These are phyloP conservation scores for Diaporthe sp. DNA, from an alignment of 2,329 filamentous ascomycete genomes.

Conservation along the genomic window DNA sequence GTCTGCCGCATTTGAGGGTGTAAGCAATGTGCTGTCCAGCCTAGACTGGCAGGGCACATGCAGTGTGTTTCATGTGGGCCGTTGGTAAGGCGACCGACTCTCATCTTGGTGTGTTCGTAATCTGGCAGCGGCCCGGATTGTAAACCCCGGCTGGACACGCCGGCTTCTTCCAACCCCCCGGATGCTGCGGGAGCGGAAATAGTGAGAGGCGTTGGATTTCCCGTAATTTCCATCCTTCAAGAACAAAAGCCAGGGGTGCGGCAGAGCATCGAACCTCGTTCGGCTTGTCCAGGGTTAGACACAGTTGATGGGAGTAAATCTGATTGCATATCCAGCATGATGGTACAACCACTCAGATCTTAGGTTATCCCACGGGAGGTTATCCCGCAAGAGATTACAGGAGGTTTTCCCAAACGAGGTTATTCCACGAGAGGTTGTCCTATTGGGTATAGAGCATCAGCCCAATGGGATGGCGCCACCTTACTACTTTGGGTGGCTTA, in stretches of 20 bases:
- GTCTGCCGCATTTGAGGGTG: not conserved
- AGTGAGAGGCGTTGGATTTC: constrained; percentile 26
- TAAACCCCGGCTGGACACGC: not conserved
- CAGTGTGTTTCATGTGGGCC: not conserved
- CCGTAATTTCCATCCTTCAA: constrained; percentile 28
- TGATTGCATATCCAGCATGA: not conserved
- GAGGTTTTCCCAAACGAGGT: not conserved
- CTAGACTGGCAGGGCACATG: constrained; percentile 7
- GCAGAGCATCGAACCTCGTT: not conserved
- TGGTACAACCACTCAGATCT: not conserved
- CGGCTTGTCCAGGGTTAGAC: not conserved
- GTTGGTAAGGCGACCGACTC: constrained; percentile 18
- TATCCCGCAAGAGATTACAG: not conserved
- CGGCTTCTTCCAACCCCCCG: not conserved
- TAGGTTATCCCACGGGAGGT: too few relatives aligned
- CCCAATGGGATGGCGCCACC: constrained; percentile 5
- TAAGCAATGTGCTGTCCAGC: not conserved
- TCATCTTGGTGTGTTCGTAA: constrained; percentile 23
- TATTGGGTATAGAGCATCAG: not conserved
- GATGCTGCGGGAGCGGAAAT: constrained; percentile 23
- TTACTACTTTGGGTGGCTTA: constrained; percentile 5
- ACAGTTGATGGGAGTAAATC: not conserved
- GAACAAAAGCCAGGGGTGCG: not conserved
- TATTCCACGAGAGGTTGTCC: not conserved
- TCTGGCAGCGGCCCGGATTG: not conserved